Percentiles rank a stretch among this genome's conserved stretches.
phyloP scores from a whole-genome alignment of 23 red algal genomes.

The Gracilaria caudata region DNA sequence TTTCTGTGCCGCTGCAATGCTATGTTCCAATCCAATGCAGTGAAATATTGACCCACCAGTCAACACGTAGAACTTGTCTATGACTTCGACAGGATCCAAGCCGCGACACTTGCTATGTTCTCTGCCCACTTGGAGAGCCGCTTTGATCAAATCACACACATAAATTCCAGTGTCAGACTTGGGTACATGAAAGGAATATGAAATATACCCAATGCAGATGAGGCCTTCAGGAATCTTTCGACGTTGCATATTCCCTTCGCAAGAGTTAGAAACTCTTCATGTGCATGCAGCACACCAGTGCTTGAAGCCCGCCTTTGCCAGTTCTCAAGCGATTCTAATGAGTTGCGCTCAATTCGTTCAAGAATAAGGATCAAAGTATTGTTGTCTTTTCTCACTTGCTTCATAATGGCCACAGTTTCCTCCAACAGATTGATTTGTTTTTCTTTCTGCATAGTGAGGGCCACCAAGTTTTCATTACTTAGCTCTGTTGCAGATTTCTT shows the following conservation, averaged over 20 bases:
- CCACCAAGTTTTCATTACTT: no score
- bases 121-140: background rate
- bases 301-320: no score
- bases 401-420: no score
- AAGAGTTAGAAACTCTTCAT: background rate
- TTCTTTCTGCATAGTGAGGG: no score
- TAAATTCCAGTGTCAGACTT: background rate
- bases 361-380: no score
- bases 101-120: background rate
- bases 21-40: background rate
- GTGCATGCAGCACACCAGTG: no score
- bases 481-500: no score
- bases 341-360: no score
- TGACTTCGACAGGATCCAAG: background rate
- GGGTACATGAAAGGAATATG: background rate
- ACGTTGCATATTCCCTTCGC: background rate
- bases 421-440: no score
- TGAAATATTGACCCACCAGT: background rate
- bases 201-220: background rate
- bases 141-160: background rate
- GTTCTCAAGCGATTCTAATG: no score
- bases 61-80: background rate
- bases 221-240: background rate
- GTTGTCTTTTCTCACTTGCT: no score
- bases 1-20: background rate